Conservation (phyloP, 306 rosid species). For the Dryas octopetala region DNA sequence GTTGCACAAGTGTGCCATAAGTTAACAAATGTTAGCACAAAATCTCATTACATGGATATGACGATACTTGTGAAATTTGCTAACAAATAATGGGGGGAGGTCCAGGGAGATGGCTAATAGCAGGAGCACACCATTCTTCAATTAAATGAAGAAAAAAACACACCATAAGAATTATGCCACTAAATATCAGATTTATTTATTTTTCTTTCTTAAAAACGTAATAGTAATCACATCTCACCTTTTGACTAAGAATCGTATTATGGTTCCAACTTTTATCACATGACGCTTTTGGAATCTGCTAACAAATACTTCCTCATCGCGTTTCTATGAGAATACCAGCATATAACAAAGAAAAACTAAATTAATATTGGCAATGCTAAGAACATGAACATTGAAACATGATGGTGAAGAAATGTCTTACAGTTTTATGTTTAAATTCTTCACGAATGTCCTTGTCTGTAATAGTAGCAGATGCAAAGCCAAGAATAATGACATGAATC, state of each 20-base stretch:
- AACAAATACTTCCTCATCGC: slow-evolving; percentile 50
- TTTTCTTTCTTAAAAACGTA: background rate
- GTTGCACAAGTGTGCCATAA: background rate
- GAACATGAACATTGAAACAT: slow-evolving; percentile 6
- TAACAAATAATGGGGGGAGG: too few relatives aligned
- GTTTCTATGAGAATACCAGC: slow-evolving; percentile 51
- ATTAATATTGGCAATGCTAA: background rate
- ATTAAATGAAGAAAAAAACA: too few relatives aligned
- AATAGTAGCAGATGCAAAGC: slow-evolving; percentile 66
- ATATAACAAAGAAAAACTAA: slow-evolving; percentile 12
- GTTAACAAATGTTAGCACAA: background rate
- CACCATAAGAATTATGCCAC: too few relatives aligned
- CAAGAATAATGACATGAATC: slow-evolving; percentile 72
- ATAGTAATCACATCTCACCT: slow-evolving; percentile 51
- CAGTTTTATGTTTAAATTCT: slow-evolving; percentile 57
- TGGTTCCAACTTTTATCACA: slow-evolving; percentile 74
- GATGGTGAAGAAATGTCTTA: slow-evolving; percentile 29
- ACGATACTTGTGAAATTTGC: too few relatives aligned
- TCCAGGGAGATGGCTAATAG: too few relatives aligned
- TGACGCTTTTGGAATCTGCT: slow-evolving; percentile 72
- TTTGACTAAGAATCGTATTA: slow-evolving; percentile 66
- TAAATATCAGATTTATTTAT: too few relatives aligned
- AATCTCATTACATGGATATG: background rate
- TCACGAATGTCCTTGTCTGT: slow-evolving; percentile 54
- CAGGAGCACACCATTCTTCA: too few relatives aligned